Base-by-base conservation (phyloP, 139 green algal species). In the Chlorella sorokiniana region DNA sequence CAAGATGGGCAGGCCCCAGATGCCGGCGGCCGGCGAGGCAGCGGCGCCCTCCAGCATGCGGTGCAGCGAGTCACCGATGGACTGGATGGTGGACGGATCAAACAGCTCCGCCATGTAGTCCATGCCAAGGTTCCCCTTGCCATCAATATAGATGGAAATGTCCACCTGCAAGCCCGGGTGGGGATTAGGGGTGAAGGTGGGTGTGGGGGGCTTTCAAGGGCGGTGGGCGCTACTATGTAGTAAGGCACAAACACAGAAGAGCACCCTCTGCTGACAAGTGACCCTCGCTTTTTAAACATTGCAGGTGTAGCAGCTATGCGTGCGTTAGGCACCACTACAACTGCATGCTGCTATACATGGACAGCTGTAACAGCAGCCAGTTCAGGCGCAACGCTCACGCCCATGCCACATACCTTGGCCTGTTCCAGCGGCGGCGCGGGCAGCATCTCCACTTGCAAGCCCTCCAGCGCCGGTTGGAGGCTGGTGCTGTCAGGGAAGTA, bases 61-160 rank as follows among this genome's bases (percentile, higher is more conserved):
- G 8, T 31, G 25, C 61, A 68, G 18, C 11, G 25, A 38, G 61
- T 31, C 61, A 37, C 25, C 61, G 8, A 68, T 68, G 61, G 25
- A 10, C 23, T 68, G 61, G 8, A 68, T 68, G 23, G 61, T 68
- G 8, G 61, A 10, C 14, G 61, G 20, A 68, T 68, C 61, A 68
- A 68, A 68, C 25, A 68, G 61, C 61, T 68, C 61, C 18, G 61
- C 61, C 61, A 68, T 68, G 61, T 68, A 68, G 8, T 68, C 61
- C 61, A 68, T 56, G 48, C 48, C 48, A 11, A 56, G 48, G 14
- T 16, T 11, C 48, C 48, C 48, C 48, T 56, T 56, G 48, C 48
- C 48, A 16, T 56, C 48, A 56, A 56, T 56, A 16, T 56, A 56
- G 48, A 56, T 56, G 48, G 48, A 56, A 16, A 56, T 56, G 48